Conservation (phyloP, 2,329 filamentous ascomycete genomes). For the Fusarium gaditjirri region DNA sequence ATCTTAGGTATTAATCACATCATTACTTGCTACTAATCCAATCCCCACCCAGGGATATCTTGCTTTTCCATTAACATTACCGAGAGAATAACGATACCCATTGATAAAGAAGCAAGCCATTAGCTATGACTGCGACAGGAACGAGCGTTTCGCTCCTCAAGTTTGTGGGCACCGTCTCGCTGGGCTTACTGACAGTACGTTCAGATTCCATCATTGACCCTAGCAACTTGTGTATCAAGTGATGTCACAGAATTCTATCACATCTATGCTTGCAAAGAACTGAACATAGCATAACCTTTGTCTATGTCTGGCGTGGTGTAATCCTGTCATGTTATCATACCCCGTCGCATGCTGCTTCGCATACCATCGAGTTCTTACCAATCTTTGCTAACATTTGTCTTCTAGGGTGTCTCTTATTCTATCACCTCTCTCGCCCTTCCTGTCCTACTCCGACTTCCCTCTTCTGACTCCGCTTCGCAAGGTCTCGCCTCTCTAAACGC, state of each 20-base stretch:
- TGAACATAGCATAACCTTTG: not conserved
- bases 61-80: slow-evolving; percentile 1
- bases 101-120: not conserved
- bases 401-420: slow-evolving; percentile 87
- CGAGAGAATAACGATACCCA: not conserved
- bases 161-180: slow-evolving; percentile 90
- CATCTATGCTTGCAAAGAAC: not conserved
- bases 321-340: not conserved
- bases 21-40: slow-evolving; percentile 13
- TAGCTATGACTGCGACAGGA: slow-evolving; percentile 71
- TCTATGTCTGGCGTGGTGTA: not conserved
- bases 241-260: slow-evolving; percentile 2
- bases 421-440: slow-evolving; percentile 82
- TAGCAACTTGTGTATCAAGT: slow-evolving; percentile 20
- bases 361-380: not conserved
- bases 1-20: slow-evolving; percentile 17
- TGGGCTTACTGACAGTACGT: slow-evolving; percentile 88
- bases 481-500: slow-evolving; percentile 75
- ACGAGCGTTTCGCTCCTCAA: slow-evolving; percentile 82
- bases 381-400: slow-evolving; percentile 29
- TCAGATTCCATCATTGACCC: not conserved
- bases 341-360: not conserved
- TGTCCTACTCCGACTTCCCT: slow-evolving; percentile 81
- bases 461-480: slow-evolving; percentile 75
- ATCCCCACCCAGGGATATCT: slow-evolving; percentile 1